Evolutionary conservation across 1,139 yeast genomes (phyloP), one percentile per base, ranked within the genome.

Genomic region (Yamadazyma membranifaciens): DNA sequence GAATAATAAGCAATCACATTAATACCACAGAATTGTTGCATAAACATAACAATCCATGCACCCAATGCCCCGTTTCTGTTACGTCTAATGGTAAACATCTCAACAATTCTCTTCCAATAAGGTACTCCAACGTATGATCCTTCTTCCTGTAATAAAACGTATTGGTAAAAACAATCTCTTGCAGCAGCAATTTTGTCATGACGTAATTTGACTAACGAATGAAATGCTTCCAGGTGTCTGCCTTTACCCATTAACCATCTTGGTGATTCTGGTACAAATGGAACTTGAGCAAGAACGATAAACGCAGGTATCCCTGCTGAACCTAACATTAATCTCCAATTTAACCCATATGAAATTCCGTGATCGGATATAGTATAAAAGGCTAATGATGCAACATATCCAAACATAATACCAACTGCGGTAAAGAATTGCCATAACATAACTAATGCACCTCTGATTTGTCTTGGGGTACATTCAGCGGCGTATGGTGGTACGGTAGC

Each of bases 21-120:
- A 58, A 88, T 82, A 55, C 96, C 96, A 65, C 96, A 87, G 69
- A 88, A 85, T 61, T 88, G 96, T 68, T 88, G 96, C 88, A 85
- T 84, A 58, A 87, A 85, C 82, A 88, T 88, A 48, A 82, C 87
- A 47, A 87, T 74, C 76, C 84, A 84, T 2, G 95, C 80, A 39
- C 88, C 95, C 45, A 83, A 54, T 6, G 88, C 80, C 41, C 94
- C 95, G 55, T 88, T 83, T 63, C 96, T 77, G 65, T 87, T 86
- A 69, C 96, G 79, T 61, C 92, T 78, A 38, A 86, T 69, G 9
- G 82, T 73, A 55, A 82, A 69, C 73, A 82, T 67, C 58, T 81
- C 83, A 43, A 62, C 61, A 31, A 78, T 38, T 53, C 79, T 75
- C 49, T 59, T 63, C 56, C 67, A 67, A 46, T 80, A 73, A 34